Conservation (phyloP, 2,329 filamentous ascomycete species). For the Chalaropsis thielavioides region DNA sequence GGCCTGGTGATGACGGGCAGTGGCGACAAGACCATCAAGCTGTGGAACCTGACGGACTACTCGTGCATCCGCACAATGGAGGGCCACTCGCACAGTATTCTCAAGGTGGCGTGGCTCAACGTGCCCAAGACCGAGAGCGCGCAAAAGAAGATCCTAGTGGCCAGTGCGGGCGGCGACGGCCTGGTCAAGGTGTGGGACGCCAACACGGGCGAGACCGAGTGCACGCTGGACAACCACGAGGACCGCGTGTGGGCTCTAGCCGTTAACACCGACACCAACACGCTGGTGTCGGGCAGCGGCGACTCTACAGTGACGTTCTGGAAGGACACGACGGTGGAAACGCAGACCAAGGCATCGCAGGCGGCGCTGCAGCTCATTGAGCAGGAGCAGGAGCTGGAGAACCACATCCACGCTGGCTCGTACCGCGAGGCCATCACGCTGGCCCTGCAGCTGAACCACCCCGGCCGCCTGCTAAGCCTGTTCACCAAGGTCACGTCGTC, state of each 20-base stretch:
- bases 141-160: conserved; percentile 52
- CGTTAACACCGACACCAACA: conserved; percentile 52
- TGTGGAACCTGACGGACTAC: conserved; percentile 90
- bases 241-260: conserved; percentile 89
- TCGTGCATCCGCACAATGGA: conserved; percentile 88
- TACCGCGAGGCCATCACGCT: conserved; percentile 89
- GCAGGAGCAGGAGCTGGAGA: conserved; percentile 86
- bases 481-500: conserved; percentile 67
- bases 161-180: conserved; percentile 82
- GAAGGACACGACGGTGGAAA: conserved; percentile 77
- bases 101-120: conserved; percentile 82
- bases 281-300: conserved; percentile 76
- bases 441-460: conserved; percentile 86
- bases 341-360: conserved; percentile 57
- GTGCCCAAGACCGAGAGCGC: conserved; percentile 33
- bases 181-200: conserved; percentile 95
- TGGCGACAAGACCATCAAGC: conserved; percentile 88
- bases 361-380: conserved; percentile 71
- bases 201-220: conserved; percentile 66
- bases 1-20: conserved; percentile 80
- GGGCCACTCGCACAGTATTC: conserved; percentile 86
- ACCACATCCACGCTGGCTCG: conserved; percentile 74
- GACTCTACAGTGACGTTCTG: conserved; percentile 93
- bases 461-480: conserved; percentile 66
- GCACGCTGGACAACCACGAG: conserved; percentile 90